phyloP scores from a whole-genome alignment of 2,329 filamentous ascomycete genomes.

The Penicillium sp. region DNA sequence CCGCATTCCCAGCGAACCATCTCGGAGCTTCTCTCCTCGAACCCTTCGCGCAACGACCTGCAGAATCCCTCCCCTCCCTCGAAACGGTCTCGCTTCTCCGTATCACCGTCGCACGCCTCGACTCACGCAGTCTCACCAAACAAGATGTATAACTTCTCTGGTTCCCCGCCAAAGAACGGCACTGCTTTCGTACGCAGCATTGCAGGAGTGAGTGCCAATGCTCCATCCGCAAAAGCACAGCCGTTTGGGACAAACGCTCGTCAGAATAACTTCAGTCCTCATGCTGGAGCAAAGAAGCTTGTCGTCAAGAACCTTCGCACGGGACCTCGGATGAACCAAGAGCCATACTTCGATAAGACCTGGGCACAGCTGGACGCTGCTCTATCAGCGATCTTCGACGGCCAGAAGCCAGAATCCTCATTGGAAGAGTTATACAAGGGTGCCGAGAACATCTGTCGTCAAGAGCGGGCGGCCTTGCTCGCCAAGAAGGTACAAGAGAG shows the following conservation, averaged over 20 bases:
- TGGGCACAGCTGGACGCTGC: conserved; percentile 74
- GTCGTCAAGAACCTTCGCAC: conserved; percentile 89
- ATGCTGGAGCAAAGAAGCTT: conserved; percentile 77
- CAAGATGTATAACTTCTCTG: conserved; percentile 58
- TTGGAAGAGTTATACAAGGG: conserved; percentile 86
- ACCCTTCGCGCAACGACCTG: conserved; percentile 25
- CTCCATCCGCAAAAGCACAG: conserved; percentile 25
- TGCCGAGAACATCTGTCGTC: conserved; percentile 87
- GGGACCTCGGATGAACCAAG: conserved; percentile 64
- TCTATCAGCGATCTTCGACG: conserved; percentile 70
- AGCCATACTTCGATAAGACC: conserved; percentile 75
- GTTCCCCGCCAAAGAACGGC: conserved; percentile 39
- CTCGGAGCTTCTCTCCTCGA: conserved; percentile 47
- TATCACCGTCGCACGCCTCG: conserved; percentile 25
- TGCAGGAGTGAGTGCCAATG: conserved; percentile 35
- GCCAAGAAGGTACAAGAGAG: conserved; percentile 66
- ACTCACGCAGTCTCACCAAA: conserved; percentile 33
- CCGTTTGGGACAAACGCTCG: conserved; percentile 36
- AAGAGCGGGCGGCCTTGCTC: conserved; percentile 69
- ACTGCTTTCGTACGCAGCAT: conserved; percentile 49
- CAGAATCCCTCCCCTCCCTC: conserved; percentile 33
- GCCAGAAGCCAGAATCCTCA: conserved; percentile 65
- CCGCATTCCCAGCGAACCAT: conserved; percentile 46
- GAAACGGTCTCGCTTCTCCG: conserved; percentile 45
- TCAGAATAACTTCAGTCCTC: conserved; percentile 64